Base-by-base conservation (phyloP, 2,329 filamentous ascomycete species). In the Ophidiomyces ophidiicola region DNA sequence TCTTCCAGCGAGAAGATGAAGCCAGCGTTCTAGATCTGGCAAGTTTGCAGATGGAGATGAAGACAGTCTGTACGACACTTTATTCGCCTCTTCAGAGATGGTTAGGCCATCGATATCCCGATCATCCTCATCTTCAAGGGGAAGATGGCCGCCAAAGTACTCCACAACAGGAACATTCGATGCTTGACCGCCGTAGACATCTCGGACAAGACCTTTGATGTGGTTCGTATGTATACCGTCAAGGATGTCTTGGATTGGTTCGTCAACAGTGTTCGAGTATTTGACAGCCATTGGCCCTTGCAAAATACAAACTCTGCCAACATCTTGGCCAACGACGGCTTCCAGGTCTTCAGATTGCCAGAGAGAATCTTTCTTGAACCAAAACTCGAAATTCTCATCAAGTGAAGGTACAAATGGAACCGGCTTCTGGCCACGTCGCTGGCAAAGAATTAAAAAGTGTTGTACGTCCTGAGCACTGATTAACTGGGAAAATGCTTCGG, bases 351-450 rank as follows among this genome's bases (percentile, higher is more conserved):
- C 90, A 1, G 90, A 96, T 65, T 98, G 90, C 90, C 90, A 98
- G 5, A 98, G 74, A 1, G 90, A 98, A 61, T 98, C 90, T 70
- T 98, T 98, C 78, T 98, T 98, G 80, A 98, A 98, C 70, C 85
- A 98, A 66, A 92, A 94, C 59, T 98, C 90, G 50, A 98, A 98
- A 58, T 88, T 94, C 47, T 93, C 86, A 53, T 98, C 90, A 15
- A 98, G 72, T n/a, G 82, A 72, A 4, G 90, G 90, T 20, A 98
- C 87, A 58, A 98, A 98, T 0, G 88, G 90, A 19, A 92, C 83
- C 2, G 90, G 90, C 72, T 98, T 98, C 69, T 98, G 90, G 28
- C 80, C 81, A 33, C 82, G 83, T 25, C 86, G 80, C 65, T 90
- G 80, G 71, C 87, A 96, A 30, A 98, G 78, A 23, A 93, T 71